phyloP scores from a whole-genome alignment of 2,329 filamentous ascomycete genomes.

The Talaromyces pinophilus region DNA sequence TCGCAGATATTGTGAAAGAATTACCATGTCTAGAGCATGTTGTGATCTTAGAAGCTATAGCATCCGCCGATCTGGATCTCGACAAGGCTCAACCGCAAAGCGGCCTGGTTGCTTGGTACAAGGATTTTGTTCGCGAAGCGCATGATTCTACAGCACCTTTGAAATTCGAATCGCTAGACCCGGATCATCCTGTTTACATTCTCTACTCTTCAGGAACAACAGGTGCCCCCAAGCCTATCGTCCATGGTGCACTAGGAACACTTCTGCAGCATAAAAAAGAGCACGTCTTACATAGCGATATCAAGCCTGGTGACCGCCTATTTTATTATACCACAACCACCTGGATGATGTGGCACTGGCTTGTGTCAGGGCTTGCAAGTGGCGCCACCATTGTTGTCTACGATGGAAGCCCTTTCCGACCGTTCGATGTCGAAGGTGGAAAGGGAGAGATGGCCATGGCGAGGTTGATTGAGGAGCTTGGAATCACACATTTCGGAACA shows the following conservation, averaged over 20 bases:
- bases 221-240: conserved; percentile 83
- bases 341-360: conserved; percentile 99
- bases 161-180: conserved; percentile 73
- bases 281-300: conserved; percentile 81
- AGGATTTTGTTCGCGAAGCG: conserved; percentile 50
- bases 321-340: conserved; percentile 95
- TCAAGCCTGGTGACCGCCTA: conserved; percentile 70
- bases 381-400: conserved; percentile 85
- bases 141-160: conserved; percentile 46
- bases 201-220: conserved; percentile 94
- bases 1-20: conserved; percentile 70
- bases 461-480: conserved; percentile 73
- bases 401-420: conserved; percentile 86
- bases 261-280: conserved; percentile 97
- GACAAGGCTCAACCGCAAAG: conserved; percentile 36
- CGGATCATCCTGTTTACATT: conserved; percentile 90
- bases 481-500: conserved; percentile 91
- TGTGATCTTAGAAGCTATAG: conserved; percentile 71
- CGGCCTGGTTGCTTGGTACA: conserved; percentile 46
- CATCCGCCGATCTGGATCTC: conserved; percentile 40
- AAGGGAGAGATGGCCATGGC: conserved; percentile 80
- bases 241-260: conserved; percentile 87
- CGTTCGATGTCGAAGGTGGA: conserved; percentile 55
- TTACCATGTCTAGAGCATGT: conserved; percentile 69
- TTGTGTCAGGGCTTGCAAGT: conserved; percentile 78